Percentiles rank a stretch among this genome's conserved stretches.
Conservation (phyloP, 139 green algal species). For the Coelastrella sp. region DNA sequence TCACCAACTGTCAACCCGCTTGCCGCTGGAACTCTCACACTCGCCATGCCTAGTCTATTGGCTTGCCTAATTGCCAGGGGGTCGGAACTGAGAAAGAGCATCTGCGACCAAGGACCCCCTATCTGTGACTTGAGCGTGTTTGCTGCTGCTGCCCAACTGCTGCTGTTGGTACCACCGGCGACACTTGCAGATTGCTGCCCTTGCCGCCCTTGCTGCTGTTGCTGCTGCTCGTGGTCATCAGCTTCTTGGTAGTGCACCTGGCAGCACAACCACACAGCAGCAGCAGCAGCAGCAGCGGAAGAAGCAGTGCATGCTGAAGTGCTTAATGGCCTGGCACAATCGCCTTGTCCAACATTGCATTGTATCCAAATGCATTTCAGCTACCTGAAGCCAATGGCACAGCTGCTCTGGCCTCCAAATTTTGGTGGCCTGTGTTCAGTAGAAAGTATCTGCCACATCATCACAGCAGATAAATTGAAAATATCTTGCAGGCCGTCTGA, state of each 20-base stretch:
- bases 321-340: no score
- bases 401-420: no score
- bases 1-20: not conserved
- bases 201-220: not conserved
- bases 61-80: not conserved
- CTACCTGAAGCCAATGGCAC: no score
- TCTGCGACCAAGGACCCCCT: not conserved
- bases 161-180: not conserved
- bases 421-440: no score
- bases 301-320: no score
- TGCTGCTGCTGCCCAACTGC: constrained; percentile 12
- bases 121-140: constrained; percentile 6
- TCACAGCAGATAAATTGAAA: no score
- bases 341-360: no score
- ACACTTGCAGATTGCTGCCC: not conserved
- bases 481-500: no score
- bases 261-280: not conserved
- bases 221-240: not conserved
- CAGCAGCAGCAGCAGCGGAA: not conserved
- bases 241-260: constrained; percentile 11
- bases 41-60: not conserved
- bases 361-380: no score
- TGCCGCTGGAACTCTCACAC: not conserved
- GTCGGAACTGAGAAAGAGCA: constrained; percentile 22
- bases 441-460: no score